A percentile compares a stretch with the other conserved stretches of the same genome.
Evolutionary conservation across 768 basidiomycete species (phyloP).

Genomic region (Tremella fuciformis): DNA sequence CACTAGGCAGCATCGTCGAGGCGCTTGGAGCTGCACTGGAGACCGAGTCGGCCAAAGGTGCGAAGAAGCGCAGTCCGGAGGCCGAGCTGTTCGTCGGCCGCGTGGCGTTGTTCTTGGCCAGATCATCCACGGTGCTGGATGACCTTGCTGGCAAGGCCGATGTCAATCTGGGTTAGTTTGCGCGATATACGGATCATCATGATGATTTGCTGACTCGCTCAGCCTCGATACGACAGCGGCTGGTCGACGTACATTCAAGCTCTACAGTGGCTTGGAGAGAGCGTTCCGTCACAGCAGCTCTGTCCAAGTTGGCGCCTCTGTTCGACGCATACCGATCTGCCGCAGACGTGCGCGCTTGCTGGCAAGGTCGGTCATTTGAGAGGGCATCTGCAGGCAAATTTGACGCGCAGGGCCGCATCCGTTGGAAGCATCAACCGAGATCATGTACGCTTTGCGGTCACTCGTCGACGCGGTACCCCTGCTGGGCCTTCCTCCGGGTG

Average conservation of each 20-base stretch:
- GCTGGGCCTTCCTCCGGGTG: slow-evolving; percentile 32
- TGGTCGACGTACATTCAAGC: slow-evolving; percentile 19
- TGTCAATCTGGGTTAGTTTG: slow-evolving; percentile 24
- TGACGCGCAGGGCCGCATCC: slow-evolving; percentile 24
- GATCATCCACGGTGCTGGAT: slow-evolving; percentile 20
- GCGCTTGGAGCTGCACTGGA: slow-evolving; percentile 19
- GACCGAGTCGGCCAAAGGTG: slow-evolving; percentile 7
- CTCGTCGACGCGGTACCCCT: slow-evolving; percentile 24
- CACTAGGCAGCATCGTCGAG: slow-evolving; percentile 16
- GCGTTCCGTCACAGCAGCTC: slow-evolving; percentile 20
- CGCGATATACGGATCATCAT: neutral
- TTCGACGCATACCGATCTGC: slow-evolving; percentile 25
- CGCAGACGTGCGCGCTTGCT: slow-evolving; percentile 24
- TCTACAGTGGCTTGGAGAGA: slow-evolving; percentile 32
- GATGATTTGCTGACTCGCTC: neutral
- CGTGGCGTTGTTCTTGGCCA: slow-evolving; percentile 31
- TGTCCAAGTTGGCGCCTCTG: slow-evolving; percentile 22
- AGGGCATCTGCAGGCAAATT: slow-evolving; percentile 7
- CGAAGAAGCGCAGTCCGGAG: slow-evolving; percentile 18
- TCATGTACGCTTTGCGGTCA: slow-evolving; percentile 30
- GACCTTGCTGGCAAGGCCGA: slow-evolving; percentile 17
- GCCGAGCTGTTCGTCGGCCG: slow-evolving; percentile 38
- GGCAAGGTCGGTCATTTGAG: slow-evolving; percentile 33
- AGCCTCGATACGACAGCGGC: neutral
- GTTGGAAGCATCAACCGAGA: slow-evolving; percentile 23